Evolutionary conservation across 345 rosid species (phyloP), one percentile per base, ranked within the genome.

Genomic region (Eucalyptus regnans): DNA sequence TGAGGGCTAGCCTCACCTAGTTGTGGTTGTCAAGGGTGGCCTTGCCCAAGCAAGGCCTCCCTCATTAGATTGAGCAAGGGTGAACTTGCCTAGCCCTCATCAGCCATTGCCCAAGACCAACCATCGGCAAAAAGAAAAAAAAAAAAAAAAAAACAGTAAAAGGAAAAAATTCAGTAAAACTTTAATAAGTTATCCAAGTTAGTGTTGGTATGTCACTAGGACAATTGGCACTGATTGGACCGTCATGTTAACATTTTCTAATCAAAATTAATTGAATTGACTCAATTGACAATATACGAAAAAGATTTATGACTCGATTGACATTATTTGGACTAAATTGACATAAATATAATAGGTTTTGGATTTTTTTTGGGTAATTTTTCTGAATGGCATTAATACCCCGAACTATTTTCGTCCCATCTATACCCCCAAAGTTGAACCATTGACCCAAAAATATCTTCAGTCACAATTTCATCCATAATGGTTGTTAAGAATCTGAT

Each of bases 211-310:
- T 56, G 62, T 13, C 62, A 22, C 9, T 56, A 56, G 29, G 62
- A 56, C 12, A 9, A 56, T 0, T 2, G 3, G 12, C 11, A 6
- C 3, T 9, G 3, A 56, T 56, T 9, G 62, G 29, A 23, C 12
- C 2, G 0, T 22, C 29, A 9, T 23, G 62, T 56, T 6, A 23
- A 9, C 3, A 3, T 56, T 56, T 56, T 56, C 6, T 9, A 0
- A 56, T 56, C 2, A 56, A 56, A 23, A 56, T 56, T 23, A 23
- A 56, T 56, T 56, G 12, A 1, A 54, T 56, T 56, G 27, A 22
- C 62, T 56, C 25, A 56, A 56, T 23, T 1, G 62, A 56, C 18
- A 56, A 56, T 22, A 56, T 27, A 52, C 1, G 1, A 52, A 52
- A 52, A 52, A 8, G 58, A 52, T 52, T 52, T 52, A 52, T 23